Percentiles rank a stretch among this genome's conserved stretches.
Conservation (phyloP, 2,329 filamentous ascomycete genomes). For the Monascus ruber region DNA sequence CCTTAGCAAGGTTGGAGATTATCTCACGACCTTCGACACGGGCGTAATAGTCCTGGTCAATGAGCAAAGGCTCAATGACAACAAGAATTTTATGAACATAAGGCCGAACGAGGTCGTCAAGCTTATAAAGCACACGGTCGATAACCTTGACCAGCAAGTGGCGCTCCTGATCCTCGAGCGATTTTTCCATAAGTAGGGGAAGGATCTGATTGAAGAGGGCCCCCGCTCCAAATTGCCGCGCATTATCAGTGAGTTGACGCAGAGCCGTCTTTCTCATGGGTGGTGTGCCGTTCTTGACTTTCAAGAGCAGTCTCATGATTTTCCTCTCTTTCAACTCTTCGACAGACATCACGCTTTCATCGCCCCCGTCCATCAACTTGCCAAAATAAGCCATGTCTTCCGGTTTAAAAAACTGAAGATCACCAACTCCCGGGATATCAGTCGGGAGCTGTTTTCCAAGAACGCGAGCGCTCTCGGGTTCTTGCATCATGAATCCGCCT, state of each 20-base stretch:
- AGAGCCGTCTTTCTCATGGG: conserved; percentile 98
- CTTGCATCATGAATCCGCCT: conserved; percentile 93
- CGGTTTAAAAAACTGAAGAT: conserved; percentile 94
- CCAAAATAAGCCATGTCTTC: conserved; percentile 99
- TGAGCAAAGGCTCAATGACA: conserved; percentile 96
- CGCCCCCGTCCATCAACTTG: conserved; percentile 86
- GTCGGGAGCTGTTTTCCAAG: conserved; percentile 86
- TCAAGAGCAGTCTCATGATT: conserved; percentile 91
- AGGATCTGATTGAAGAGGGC: conserved; percentile 95
- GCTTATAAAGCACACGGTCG: conserved; percentile 94
- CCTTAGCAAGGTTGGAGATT: conserved; percentile 94
- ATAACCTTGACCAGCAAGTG: conserved; percentile 98
- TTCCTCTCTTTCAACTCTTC: conserved; percentile 96
- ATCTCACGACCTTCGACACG: conserved; percentile 97
- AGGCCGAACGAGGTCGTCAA: conserved; percentile 89
- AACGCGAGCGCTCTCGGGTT: conserved; percentile 70
- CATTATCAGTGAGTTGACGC: conserved; percentile 94
- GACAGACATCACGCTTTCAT: conserved; percentile 83
- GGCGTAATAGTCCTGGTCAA: conserved; percentile 98
- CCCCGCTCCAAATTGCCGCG: conserved; percentile 86
- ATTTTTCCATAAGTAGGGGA: conserved; percentile 95
- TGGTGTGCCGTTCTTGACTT: conserved; percentile 98
- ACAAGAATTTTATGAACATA: conserved; percentile 98
- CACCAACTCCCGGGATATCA: conserved; percentile 90
- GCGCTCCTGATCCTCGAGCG: conserved; percentile 91